Evolutionary conservation across 768 basidiomycete genomes (phyloP).

Genomic region (Lentinula detonsa): DNA sequence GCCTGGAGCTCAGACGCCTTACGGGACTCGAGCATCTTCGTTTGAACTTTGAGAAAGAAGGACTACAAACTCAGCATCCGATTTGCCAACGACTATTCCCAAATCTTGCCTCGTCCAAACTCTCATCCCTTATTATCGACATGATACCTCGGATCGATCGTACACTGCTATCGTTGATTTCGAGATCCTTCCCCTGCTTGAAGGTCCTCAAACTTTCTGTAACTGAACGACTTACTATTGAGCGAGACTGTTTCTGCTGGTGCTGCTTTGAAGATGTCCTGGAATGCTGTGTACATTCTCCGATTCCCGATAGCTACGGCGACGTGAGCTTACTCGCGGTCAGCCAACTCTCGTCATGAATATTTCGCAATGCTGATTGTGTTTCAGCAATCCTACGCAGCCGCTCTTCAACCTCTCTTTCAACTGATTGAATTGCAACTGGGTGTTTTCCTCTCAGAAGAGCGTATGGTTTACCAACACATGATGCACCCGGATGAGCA

Average conservation of each 20-base stretch:
- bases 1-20: constrained; percentile 22
- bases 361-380: background rate
- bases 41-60: constrained; percentile 37
- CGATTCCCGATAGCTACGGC: constrained; percentile 46
- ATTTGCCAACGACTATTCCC: constrained; percentile 19
- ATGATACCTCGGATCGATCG: constrained; percentile 53
- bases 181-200: constrained; percentile 39
- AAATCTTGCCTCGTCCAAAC: constrained; percentile 20
- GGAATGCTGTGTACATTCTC: constrained; percentile 51
- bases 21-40: constrained; percentile 29
- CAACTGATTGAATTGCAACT: constrained; percentile 47
- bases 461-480: constrained; percentile 41
- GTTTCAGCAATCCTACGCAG: constrained; percentile 34
- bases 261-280: constrained; percentile 59
- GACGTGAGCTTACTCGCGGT: constrained; percentile 45
- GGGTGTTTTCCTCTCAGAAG: constrained; percentile 58
- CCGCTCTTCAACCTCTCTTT: constrained; percentile 37
- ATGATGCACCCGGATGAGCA: constrained; percentile 3
- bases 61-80: constrained; percentile 36
- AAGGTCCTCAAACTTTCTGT: constrained; percentile 48
- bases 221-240: constrained; percentile 49
- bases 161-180: constrained; percentile 39
- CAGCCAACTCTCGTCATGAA: constrained; percentile 7
- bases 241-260: constrained; percentile 45
- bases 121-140: constrained; percentile 46